Percentiles rank a stretch among this genome's conserved stretches.
phyloP scores from a whole-genome alignment of 164 flowering plant genomes.

The Magnolia changhungtana region DNA sequence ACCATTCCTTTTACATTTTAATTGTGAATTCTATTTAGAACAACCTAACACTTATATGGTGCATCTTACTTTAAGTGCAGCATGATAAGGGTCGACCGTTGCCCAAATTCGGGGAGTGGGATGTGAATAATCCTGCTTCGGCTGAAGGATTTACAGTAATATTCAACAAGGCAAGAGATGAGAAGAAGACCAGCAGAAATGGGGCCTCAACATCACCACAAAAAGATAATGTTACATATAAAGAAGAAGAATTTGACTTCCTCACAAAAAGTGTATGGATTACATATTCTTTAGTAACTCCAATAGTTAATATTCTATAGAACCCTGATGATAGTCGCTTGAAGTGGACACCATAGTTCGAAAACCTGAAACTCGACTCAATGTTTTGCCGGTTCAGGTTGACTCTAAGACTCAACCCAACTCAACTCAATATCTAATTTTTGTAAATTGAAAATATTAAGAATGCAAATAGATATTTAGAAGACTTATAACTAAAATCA shows the following conservation, averaged over 20 bases:
- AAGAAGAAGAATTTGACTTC: not conserved
- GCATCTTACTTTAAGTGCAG: slow-evolving; percentile 12
- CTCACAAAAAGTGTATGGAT: not conserved
- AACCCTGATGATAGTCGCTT: too few relatives aligned
- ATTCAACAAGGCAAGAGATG: slow-evolving; percentile 71
- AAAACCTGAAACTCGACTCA: too few relatives aligned
- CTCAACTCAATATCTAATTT: too few relatives aligned
- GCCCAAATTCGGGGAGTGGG: slow-evolving; percentile 86
- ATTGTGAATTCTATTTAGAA: not conserved
- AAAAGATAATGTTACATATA: not conserved
- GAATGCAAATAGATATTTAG: too few relatives aligned
- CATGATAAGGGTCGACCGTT: slow-evolving; percentile 49
- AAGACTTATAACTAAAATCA: too few relatives aligned
- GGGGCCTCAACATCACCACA: not conserved
- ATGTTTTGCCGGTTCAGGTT: too few relatives aligned
- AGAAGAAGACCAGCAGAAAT: slow-evolving; percentile 47
- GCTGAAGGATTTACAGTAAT: slow-evolving; percentile 73
- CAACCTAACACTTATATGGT: not conserved
- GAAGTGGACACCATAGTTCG: too few relatives aligned
- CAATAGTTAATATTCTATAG: too few relatives aligned
- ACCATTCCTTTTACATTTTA: not conserved
- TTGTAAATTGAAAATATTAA: too few relatives aligned
- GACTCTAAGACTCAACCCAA: too few relatives aligned
- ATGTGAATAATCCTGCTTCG: slow-evolving; percentile 69
- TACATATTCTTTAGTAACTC: too few relatives aligned